Evolutionary conservation across 202 grass and related monocot genomes (phyloP).

Genomic region (Brachypodium distachyon): DNA sequence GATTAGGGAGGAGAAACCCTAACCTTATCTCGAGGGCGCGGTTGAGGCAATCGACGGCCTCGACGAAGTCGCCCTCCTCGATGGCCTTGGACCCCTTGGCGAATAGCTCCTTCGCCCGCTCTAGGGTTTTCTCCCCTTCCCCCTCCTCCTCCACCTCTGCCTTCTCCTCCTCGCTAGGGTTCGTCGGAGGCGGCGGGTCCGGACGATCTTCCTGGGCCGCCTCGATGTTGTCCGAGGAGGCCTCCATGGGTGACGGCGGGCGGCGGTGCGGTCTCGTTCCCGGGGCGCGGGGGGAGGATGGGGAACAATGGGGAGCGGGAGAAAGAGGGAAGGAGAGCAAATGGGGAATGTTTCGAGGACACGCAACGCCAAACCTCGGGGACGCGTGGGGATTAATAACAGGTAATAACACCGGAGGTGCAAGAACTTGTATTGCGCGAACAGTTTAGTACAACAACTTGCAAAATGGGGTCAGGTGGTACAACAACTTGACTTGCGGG

Average conservation of each 20-base stretch:
- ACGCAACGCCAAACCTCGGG: no score
- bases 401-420: no score
- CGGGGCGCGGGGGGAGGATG: background rate
- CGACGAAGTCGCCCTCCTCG: slow-evolving; percentile 58
- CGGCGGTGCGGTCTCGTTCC: background rate
- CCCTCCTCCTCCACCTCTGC: background rate
- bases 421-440: no score
- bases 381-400: background rate
- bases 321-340: background rate
- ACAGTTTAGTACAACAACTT: no score
- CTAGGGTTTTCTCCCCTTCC: slow-evolving; percentile 46
- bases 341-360: slow-evolving; percentile 22
- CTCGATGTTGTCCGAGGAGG: slow-evolving; percentile 12
- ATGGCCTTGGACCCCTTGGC: slow-evolving; percentile 53
- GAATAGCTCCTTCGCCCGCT: slow-evolving; percentile 52
- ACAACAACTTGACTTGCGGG: no score
- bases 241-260: slow-evolving; percentile 11
- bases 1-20: background rate
- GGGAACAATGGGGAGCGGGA: background rate
- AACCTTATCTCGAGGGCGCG: slow-evolving; percentile 73
- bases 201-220: background rate
- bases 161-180: background rate
- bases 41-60: slow-evolving; percentile 63
- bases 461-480: no score
- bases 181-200: background rate